These are phyloP conservation scores for Candida sp. DNA, from an alignment of 1,139 yeast genomes.

Conservation along the genomic window DNA sequence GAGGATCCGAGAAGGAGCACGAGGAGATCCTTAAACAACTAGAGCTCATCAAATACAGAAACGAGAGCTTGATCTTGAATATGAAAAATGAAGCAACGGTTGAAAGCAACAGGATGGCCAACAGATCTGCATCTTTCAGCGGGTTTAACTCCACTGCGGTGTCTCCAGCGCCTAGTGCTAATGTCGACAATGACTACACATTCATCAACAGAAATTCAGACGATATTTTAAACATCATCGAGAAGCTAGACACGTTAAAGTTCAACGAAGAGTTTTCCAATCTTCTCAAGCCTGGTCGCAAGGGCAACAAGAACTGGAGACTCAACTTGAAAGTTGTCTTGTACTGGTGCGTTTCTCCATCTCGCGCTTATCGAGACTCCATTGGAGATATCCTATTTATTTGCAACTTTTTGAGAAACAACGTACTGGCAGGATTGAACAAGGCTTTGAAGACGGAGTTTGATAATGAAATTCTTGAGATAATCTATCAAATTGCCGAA, in stretches of 20 bases:
- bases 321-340: conserved; percentile 39
- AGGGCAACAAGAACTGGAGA: conserved; percentile 36
- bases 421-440: conserved; percentile 25
- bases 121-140: background rate
- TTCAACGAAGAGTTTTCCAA: conserved; percentile 34
- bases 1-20: conserved; percentile 30
- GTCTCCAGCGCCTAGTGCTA: background rate
- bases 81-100: conserved; percentile 19
- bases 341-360: conserved; percentile 54
- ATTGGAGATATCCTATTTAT: conserved; percentile 39
- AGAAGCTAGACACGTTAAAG: conserved; percentile 35
- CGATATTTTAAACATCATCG: conserved; percentile 36
- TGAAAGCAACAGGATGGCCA: background rate
- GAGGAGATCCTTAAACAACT: conserved; percentile 53
- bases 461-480: conserved; percentile 53
- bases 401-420: conserved; percentile 43
- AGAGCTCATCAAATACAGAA: conserved; percentile 66
- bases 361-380: conserved; percentile 31
- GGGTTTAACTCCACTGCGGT: background rate
- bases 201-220: conserved; percentile 33
- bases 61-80: conserved; percentile 71
- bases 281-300: conserved; percentile 28
- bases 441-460: conserved; percentile 43
- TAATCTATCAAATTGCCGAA: conserved; percentile 50
- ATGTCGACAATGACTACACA: conserved; percentile 13